phyloP scores from a whole-genome alignment of 805 yeast genomes.

The Clavispora santaluciae region DNA sequence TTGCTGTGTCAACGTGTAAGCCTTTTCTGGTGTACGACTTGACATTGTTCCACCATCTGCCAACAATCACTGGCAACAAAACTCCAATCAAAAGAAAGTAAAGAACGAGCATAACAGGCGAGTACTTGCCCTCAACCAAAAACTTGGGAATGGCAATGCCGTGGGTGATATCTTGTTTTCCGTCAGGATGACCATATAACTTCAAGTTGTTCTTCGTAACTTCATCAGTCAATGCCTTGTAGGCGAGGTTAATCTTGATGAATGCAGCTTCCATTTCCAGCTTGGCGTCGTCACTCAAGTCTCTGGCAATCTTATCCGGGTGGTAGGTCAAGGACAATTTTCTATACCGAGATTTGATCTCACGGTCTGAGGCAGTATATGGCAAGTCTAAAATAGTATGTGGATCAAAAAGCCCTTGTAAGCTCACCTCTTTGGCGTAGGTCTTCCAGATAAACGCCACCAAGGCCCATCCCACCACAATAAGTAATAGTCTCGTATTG shows the following conservation, averaged over 20 bases:
- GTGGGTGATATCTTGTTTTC: conserved; percentile 83
- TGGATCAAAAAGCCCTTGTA: conserved; percentile 71
- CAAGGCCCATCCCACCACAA: conserved; percentile 57
- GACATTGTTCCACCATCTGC: conserved; percentile 85
- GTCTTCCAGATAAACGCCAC: conserved; percentile 38
- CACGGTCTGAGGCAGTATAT: conserved; percentile 63
- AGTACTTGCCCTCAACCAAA: conserved; percentile 76
- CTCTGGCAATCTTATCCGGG: conserved; percentile 83
- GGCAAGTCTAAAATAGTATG: conserved; percentile 78
- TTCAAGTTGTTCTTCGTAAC: conserved; percentile 72
- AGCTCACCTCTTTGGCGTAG: conserved; percentile 42
- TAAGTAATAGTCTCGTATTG: conserved; percentile 30
- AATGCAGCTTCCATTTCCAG: conserved; percentile 65
- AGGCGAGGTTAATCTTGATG: conserved; percentile 84
- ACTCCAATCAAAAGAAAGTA: conserved; percentile 74
- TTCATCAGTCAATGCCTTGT: conserved; percentile 92
- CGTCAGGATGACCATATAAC: conserved; percentile 96
- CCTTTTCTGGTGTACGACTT: conserved; percentile 79
- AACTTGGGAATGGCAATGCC: conserved; percentile 95
- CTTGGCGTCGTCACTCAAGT: conserved; percentile 52
- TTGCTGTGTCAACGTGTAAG: conserved; percentile 79
- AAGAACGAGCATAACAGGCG: conserved; percentile 54
- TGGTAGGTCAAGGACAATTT: conserved; percentile 84
- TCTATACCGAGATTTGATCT: conserved; percentile 77
- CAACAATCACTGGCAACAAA: conserved; percentile 74